phyloP scores from a whole-genome alignment of 805 yeast species.

The Lipomyces lipofer region DNA sequence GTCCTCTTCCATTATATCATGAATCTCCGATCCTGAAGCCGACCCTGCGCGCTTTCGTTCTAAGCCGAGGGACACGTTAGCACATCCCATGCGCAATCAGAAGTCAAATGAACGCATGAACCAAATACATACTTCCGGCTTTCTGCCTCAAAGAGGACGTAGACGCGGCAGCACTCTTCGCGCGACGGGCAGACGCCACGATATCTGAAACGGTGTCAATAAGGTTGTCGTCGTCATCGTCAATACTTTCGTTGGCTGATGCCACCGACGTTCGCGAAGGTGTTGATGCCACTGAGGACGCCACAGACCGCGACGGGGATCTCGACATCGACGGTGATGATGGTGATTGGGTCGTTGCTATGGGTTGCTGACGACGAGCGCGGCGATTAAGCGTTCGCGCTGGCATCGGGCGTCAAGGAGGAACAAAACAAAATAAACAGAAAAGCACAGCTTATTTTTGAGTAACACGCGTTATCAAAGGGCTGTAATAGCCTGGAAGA shows the following conservation, averaged over 20 bases:
- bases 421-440: too few species aligned
- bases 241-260: background rate
- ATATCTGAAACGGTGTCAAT: background rate
- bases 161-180: background rate
- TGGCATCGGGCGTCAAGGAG: too few species aligned
- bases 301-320: background rate
- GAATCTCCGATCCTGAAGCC: slow-evolving; percentile 3
- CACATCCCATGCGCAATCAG: background rate
- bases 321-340: background rate
- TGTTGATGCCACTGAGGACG: background rate
- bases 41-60: background rate
- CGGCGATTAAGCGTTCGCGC: background rate
- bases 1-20: background rate
- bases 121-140: background rate
- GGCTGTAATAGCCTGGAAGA: too few species aligned
- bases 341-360: too few species aligned
- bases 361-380: too few species aligned
- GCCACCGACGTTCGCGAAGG: background rate
- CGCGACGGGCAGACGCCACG: background rate
- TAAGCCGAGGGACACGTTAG: background rate
- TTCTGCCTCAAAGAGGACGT: background rate
- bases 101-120: background rate
- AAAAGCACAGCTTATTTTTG: too few species aligned
- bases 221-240: background rate
- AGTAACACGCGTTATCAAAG: too few species aligned